Conservation (phyloP, 371 early-diverging fungal genomes). For the Mortierella sp. region DNA sequence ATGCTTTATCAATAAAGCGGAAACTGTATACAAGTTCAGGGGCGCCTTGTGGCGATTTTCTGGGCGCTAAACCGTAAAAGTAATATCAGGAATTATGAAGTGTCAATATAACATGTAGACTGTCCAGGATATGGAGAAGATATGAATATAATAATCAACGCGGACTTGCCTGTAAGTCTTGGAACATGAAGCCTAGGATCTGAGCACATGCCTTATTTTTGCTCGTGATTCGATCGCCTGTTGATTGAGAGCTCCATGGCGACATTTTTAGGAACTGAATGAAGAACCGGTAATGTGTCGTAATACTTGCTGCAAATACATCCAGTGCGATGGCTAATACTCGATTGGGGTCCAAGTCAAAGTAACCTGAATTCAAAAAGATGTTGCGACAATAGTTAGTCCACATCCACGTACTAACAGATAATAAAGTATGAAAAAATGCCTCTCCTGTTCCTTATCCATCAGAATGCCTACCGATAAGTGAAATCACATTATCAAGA, state of each 20-base stretch:
- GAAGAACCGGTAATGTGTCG: constrained; percentile 83
- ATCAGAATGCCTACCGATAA: constrained; percentile 22
- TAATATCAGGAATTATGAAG: not conserved
- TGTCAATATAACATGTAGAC: too few relatives aligned
- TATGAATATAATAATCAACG: not conserved
- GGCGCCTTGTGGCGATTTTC: constrained; percentile 43
- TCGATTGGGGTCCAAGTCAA: constrained; percentile 91
- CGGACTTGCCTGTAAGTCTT: constrained; percentile 66
- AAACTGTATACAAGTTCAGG: constrained; percentile 60
- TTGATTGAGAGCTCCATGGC: constrained; percentile 68
- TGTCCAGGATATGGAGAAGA: constrained; percentile 1
- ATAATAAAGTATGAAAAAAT: not conserved
- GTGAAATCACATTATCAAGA: constrained; percentile 30
- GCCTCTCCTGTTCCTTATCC: not conserved
- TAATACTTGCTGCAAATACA: constrained; percentile 79
- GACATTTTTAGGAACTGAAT: constrained; percentile 77
- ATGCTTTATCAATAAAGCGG: constrained; percentile 79
- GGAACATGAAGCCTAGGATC: constrained; percentile 90
- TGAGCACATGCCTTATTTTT: constrained; percentile 70
- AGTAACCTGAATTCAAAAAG: constrained; percentile 66
- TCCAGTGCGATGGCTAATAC: constrained; percentile 89
- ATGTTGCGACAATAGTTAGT: not conserved
- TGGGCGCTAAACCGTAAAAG: constrained; percentile 20
- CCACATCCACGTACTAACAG: not conserved
- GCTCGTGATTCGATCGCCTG: constrained; percentile 10